Conservation (phyloP, 371 early-diverging fungal species). For the Mortierella sp. region DNA sequence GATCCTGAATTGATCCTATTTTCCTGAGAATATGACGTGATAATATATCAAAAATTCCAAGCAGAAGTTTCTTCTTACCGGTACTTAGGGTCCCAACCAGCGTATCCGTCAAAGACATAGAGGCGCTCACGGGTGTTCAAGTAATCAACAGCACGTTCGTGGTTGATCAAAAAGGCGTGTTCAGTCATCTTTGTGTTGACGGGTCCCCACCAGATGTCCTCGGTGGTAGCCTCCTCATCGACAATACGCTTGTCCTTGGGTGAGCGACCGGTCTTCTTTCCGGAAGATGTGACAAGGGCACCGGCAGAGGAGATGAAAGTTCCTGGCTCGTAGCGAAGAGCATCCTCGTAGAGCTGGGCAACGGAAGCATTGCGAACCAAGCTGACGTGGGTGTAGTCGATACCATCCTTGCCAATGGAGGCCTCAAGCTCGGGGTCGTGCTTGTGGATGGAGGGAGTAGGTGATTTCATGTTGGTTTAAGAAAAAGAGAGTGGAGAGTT, state of each 20-base stretch:
- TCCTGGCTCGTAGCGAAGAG: conserved; percentile 89
- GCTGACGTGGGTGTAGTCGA: conserved; percentile 65
- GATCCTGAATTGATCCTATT: not conserved
- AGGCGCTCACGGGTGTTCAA: conserved; percentile 94
- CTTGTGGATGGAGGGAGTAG: conserved; percentile 37
- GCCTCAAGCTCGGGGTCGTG: conserved; percentile 55
- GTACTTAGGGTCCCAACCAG: conserved; percentile 97
- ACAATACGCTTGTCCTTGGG: conserved; percentile 97
- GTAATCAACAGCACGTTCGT: conserved; percentile 96
- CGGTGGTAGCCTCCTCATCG: conserved; percentile 83
- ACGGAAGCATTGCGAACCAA: conserved; percentile 80
- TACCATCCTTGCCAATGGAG: conserved; percentile 57
- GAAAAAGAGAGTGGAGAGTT: not conserved
- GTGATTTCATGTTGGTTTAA: conserved; percentile 34
- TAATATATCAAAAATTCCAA: not conserved
- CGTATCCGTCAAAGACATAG: conserved; percentile 96
- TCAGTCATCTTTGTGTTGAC: conserved; percentile 94
- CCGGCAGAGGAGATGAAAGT: conserved; percentile 92
- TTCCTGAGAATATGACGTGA: not conserved
- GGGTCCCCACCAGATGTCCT: conserved; percentile 98
- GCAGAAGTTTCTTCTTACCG: conserved; percentile 58
- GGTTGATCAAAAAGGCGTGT: conserved; percentile 94
- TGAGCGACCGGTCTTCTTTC: conserved; percentile 91
- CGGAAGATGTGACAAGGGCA: conserved; percentile 93
- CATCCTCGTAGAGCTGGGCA: conserved; percentile 95